Conservation (phyloP, 2,329 filamentous ascomycete species). For the Venturia nashicola region DNA sequence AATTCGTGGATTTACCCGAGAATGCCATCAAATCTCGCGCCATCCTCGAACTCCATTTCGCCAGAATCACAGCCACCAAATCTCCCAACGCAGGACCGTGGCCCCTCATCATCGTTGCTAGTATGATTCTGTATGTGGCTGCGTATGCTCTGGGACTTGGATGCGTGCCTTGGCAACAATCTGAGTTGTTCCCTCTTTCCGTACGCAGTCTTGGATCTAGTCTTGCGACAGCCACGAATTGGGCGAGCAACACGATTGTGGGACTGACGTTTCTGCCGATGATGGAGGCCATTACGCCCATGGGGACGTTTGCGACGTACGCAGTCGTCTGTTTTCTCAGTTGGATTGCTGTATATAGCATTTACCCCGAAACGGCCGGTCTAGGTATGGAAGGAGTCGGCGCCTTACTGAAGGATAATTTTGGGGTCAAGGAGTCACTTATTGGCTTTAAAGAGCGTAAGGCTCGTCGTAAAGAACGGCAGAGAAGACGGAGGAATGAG, state of each 20-base stretch:
- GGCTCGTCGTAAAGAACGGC: not conserved
- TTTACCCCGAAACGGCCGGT: constrained; percentile 81
- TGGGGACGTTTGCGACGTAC: constrained; percentile 74
- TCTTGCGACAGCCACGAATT: constrained; percentile 70
- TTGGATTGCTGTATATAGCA: constrained; percentile 55
- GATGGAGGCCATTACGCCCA: constrained; percentile 63
- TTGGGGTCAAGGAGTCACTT: constrained; percentile 39
- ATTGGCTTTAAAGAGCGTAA: not conserved
- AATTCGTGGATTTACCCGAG: constrained; percentile 40
- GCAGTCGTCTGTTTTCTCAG: constrained; percentile 55
- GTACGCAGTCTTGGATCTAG: constrained; percentile 63
- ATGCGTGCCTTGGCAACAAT: constrained; percentile 93
- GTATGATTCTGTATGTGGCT: constrained; percentile 74
- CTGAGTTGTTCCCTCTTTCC: constrained; percentile 70
- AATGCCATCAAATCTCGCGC: not conserved
- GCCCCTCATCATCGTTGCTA: constrained; percentile 50
- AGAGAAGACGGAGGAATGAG: not conserved
- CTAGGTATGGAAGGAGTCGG: constrained; percentile 72
- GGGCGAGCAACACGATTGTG: constrained; percentile 76
- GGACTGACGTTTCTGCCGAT: constrained; percentile 80
- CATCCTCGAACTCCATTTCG: not conserved
- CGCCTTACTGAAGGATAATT: constrained; percentile 56
- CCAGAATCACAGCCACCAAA: not conserved
- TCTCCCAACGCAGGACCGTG: constrained; percentile 12
- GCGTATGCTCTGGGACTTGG: constrained; percentile 79